These are phyloP conservation scores for Wickerhamiella musiphila DNA, from an alignment of 805 yeast genomes.

Conservation along the genomic window DNA sequence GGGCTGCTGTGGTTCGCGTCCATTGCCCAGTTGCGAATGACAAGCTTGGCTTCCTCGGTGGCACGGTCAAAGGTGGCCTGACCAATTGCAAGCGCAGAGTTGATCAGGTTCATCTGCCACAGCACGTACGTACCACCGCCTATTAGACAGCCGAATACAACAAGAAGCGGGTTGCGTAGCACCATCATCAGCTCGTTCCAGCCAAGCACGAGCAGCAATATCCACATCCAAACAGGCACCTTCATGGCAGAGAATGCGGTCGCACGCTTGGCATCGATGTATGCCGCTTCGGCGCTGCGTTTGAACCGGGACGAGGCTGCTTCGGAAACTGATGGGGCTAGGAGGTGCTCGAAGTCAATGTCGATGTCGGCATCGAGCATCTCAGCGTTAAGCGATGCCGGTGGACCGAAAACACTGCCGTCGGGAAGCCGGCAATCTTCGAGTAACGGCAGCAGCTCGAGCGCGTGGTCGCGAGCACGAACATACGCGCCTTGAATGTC, in stretches of 20 bases:
- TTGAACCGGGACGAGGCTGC: conserved; percentile 43
- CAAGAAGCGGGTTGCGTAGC: conserved; percentile 68
- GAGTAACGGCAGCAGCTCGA: conserved; percentile 40
- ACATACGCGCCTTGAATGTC: conserved; percentile 56
- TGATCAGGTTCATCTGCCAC: conserved; percentile 54
- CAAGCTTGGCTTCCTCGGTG: conserved; percentile 38
- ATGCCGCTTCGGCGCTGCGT: conserved; percentile 61
- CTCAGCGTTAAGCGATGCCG: conserved; percentile 42
- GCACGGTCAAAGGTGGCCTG: conserved; percentile 42
- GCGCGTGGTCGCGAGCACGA: conserved; percentile 40
- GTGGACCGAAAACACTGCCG: conserved; percentile 24
- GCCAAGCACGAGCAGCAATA: conserved; percentile 58
- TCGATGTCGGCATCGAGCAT: conserved; percentile 26
- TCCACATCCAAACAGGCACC: conserved; percentile 71
- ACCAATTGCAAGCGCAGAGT: conserved; percentile 49
- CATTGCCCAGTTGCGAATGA: conserved; percentile 42
- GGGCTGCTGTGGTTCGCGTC: too few relatives aligned
- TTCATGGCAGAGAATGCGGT: conserved; percentile 58
- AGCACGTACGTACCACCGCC: conserved; percentile 50
- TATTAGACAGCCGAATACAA: conserved; percentile 35
- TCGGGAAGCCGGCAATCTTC: conserved; percentile 32
- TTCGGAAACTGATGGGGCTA: conserved; percentile 39
- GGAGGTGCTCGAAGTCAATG: conserved; percentile 28
- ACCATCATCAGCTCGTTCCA: conserved; percentile 93
- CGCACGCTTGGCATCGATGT: conserved; percentile 77